Conservation (phyloP, 768 basidiomycete species). For the Xanthoconium purpureum region DNA sequence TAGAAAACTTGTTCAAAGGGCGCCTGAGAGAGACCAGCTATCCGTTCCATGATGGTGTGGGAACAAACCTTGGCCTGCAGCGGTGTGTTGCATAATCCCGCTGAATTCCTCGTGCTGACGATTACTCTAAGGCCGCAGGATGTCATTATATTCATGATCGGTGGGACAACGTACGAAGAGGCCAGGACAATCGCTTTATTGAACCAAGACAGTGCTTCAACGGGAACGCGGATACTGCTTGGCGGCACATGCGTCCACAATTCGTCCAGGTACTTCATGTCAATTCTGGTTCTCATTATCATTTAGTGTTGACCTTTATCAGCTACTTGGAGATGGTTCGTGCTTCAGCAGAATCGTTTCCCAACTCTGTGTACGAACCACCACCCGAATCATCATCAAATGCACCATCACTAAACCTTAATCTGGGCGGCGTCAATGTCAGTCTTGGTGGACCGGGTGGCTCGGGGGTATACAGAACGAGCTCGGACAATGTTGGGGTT, state of each 20-base stretch:
- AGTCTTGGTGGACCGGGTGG: slow-evolving; percentile 86
- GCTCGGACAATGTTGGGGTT: slow-evolving; percentile 66
- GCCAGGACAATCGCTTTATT: slow-evolving; percentile 79
- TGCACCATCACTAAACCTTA: slow-evolving; percentile 82
- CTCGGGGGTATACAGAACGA: slow-evolving; percentile 81
- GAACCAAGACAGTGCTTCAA: slow-evolving; percentile 72
- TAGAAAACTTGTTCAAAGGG: slow-evolving; percentile 86
- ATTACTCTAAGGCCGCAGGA: slow-evolving; percentile 73
- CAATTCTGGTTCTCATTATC: neutral
- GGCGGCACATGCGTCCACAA: slow-evolving; percentile 97
- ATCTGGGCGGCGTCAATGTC: slow-evolving; percentile 89
- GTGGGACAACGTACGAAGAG: slow-evolving; percentile 96
- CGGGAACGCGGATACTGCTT: slow-evolving; percentile 75
- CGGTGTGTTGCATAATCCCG: slow-evolving; percentile 40
- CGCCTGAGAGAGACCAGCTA: slow-evolving; percentile 84
- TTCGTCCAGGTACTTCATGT: slow-evolving; percentile 68
- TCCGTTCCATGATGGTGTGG: slow-evolving; percentile 78
- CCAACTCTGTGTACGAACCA: slow-evolving; percentile 65
- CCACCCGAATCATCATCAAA: slow-evolving; percentile 71
- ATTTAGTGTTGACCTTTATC: slow-evolving; percentile 8
- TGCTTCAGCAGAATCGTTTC: slow-evolving; percentile 61
- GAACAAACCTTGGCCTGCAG: slow-evolving; percentile 68
- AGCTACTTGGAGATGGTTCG: slow-evolving; percentile 91
- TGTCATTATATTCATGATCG: slow-evolving; percentile 94
- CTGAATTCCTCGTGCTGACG: slow-evolving; percentile 1